A percentile compares a stretch with the other conserved stretches of the same genome.
Conservation (phyloP, 2,329 filamentous ascomycete genomes). For the Aspergillus sp. region DNA sequence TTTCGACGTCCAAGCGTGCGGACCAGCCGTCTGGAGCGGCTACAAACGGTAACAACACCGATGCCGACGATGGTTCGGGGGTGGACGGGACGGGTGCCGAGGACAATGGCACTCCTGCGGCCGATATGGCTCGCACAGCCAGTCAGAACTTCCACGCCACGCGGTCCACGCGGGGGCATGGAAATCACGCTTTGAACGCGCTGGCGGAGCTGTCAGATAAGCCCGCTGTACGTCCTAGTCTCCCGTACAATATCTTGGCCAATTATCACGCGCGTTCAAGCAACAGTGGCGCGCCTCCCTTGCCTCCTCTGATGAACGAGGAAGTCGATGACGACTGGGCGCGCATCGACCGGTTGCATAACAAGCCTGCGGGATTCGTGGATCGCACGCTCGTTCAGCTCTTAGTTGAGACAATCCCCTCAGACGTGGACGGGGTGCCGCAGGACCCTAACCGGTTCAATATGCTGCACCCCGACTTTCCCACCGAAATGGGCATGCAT, state of each 20-base stretch:
- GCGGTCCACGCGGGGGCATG: slow-evolving; percentile 54
- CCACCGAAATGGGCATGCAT: slow-evolving; percentile 46
- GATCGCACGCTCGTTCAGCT: slow-evolving; percentile 45
- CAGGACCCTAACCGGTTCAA: slow-evolving; percentile 39
- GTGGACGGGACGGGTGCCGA: slow-evolving; percentile 43
- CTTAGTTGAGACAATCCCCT: slow-evolving; percentile 35
- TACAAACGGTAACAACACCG: slow-evolving; percentile 44
- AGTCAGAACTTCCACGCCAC: slow-evolving; percentile 60
- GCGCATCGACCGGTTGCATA: slow-evolving; percentile 43
- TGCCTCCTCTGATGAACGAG: slow-evolving; percentile 48
- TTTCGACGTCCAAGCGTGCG: slow-evolving; percentile 56
- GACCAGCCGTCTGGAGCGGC: slow-evolving; percentile 43
- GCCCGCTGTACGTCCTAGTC: slow-evolving; percentile 46
- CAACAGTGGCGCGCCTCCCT: slow-evolving; percentile 43
- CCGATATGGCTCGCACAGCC: slow-evolving; percentile 63
- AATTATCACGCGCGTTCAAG: slow-evolving; percentile 49
- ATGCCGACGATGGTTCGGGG: slow-evolving; percentile 41
- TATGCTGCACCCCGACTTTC: slow-evolving; percentile 48
- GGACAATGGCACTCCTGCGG: slow-evolving; percentile 46
- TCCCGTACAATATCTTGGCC: slow-evolving; percentile 50
- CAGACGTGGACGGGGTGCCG: slow-evolving; percentile 33
- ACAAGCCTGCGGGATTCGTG: slow-evolving; percentile 44
- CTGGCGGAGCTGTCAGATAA: slow-evolving; percentile 59
- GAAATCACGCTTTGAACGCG: slow-evolving; percentile 55
- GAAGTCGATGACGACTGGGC: slow-evolving; percentile 50